These are phyloP conservation scores for Umbilicus rupestris DNA, from an alignment of 164 flowering plant species.

Conservation along the genomic window DNA sequence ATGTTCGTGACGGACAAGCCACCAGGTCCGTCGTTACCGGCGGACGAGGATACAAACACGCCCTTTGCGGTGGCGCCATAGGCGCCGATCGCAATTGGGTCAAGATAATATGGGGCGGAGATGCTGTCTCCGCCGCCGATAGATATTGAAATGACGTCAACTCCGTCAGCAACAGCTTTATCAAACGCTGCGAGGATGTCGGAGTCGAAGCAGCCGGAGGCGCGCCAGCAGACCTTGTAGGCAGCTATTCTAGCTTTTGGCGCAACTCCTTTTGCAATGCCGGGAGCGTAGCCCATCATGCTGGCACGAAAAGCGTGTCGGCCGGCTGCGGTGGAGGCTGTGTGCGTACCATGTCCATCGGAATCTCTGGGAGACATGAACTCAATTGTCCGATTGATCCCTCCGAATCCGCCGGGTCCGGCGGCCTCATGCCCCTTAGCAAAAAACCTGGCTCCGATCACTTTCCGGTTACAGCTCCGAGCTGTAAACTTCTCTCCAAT, in stretches of 20 bases:
- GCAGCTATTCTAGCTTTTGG: conserved; percentile 80
- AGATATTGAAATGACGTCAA: conserved; percentile 76
- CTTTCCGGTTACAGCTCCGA: conserved; percentile 54
- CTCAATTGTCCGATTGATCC: conserved; percentile 46
- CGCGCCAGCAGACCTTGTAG: conserved; percentile 90
- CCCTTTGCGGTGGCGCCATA: conserved; percentile 57
- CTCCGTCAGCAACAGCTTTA: conserved; percentile 78
- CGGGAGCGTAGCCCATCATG: conserved; percentile 76
- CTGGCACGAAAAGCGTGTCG: conserved; percentile 56
- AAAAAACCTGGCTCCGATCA: conserved; percentile 82
- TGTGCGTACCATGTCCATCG: conserved; percentile 97
- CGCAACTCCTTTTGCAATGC: conserved; percentile 91
- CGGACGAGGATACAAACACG: conserved; percentile 65
- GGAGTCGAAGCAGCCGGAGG: conserved; percentile 76
- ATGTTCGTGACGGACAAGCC: conserved; percentile 66
- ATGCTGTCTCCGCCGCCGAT: conserved; percentile 79
- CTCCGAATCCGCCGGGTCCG: conserved; percentile 26
- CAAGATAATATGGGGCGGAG: conserved; percentile 66
- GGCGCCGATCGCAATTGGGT: conserved; percentile 72
- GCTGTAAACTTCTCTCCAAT: conserved; percentile 39
- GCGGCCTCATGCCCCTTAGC: conserved; percentile 63
- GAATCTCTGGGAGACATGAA: conserved; percentile 81
- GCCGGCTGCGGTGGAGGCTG: conserved; percentile 93
- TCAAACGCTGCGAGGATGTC: conserved; percentile 89
- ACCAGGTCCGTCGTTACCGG: conserved; percentile 73